phyloP scores from a whole-genome alignment of 192 early-diverging fungal genomes.

The Haplosporangium gracile region DNA sequence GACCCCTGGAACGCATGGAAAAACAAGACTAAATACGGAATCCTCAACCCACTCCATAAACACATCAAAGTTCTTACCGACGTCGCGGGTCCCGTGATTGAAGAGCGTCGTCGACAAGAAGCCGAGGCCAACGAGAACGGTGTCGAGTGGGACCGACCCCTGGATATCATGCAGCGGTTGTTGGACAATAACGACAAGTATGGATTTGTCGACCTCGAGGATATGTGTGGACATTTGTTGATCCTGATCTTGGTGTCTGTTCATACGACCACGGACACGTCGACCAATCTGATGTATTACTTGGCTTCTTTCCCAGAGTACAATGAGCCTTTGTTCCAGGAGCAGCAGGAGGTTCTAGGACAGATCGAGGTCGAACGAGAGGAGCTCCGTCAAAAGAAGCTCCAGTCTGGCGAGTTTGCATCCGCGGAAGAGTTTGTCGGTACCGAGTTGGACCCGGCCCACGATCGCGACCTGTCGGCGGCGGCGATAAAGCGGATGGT shows the following conservation, averaged over 20 bases:
- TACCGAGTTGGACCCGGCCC: constrained; percentile 22
- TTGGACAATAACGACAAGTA: constrained; percentile 57
- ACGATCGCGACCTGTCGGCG: constrained; percentile 32
- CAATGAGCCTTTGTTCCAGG: constrained; percentile 36
- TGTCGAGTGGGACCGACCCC: constrained; percentile 15
- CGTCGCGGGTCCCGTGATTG: constrained; percentile 21
- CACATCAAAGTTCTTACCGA: constrained; percentile 27
- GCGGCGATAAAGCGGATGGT: constrained; percentile 53
- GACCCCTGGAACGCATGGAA: constrained; percentile 16
- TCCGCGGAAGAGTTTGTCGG: constrained; percentile 2
- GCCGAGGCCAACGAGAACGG: constrained; percentile 17
- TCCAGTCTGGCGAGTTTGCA: constrained; percentile 7
- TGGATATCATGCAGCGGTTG: constrained; percentile 55
- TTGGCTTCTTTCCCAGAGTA: constrained; percentile 44
- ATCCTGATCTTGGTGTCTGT: constrained; percentile 56
- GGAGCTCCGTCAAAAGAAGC: constrained; percentile 12
- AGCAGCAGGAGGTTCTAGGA: constrained; percentile 50
- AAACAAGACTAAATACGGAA: constrained; percentile 15
- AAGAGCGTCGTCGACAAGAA: constrained; percentile 37
- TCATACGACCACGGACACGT: constrained; percentile 52
- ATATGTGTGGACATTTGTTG: constrained; percentile 50
- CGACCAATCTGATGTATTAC: constrained; percentile 43
- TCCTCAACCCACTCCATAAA: constrained; percentile 23
- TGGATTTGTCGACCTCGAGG: constrained; percentile 37
- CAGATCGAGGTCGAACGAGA: constrained; percentile 27